Base-by-base conservation (phyloP, 2,329 filamentous ascomycete species). In the Cordyceps javanica region DNA sequence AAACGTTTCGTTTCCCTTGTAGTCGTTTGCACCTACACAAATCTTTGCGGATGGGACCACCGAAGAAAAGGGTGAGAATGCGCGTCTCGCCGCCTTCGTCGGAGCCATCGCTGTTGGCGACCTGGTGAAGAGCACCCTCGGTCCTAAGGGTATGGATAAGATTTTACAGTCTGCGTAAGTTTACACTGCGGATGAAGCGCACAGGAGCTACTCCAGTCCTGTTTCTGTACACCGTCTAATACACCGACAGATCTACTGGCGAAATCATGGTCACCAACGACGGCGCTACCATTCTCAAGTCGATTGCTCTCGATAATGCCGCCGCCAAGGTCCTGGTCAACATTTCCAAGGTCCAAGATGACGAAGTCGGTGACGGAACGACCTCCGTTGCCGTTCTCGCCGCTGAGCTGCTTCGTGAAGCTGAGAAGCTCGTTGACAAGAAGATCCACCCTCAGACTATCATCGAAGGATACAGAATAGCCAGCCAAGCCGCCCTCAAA, bases 361-460 rank as follows among this genome's bases (percentile, higher is more conserved):
- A 99, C 71, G 94, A 99, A 74, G 93, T 99, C 25, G 94, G 94
- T 69, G 94, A 99, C 72, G 94, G 94, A 59, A 99, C 94, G 46
- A 99, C 94, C 23, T 97, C 92, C n/a, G 94, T 99, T 58, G 88
- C 94, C 44, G 94, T 99, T 16, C 80, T 99, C 62, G 92, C 94
- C 39, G 94, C 94, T 60, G 94, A 99, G 78, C 83, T 99, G 60
- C 82, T 99, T 63, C 88, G 94, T 62, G 94, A 99, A 76, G 94
- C 94, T 49, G 94, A 99, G 79, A 93, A 96, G 78, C 83, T 99
- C 51, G 91, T 99, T 65, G 90, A 95, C 78, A 91, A 93, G 80
- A 97, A 97, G 79, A 97, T 99, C 67, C 94, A 99, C 75, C 94
- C 94, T 53, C 94, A 99, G 81, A 97, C 94, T 54, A 99, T 99